These are phyloP conservation scores for Penicillium roqueforti DNA, from an alignment of 495 filamentous ascomycete genomes.

Conservation along the genomic window DNA sequence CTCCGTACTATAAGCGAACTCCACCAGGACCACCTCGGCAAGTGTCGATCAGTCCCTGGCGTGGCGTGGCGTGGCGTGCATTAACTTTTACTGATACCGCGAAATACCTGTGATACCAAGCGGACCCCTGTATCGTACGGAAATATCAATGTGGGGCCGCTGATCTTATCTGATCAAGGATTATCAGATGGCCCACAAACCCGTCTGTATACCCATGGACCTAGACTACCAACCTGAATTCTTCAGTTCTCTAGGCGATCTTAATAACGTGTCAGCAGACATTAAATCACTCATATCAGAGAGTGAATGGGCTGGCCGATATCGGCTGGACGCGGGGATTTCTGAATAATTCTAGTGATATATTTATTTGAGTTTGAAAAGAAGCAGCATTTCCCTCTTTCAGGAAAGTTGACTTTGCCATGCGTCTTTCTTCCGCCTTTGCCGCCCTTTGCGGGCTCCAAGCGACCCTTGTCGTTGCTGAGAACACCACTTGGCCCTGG, in stretches of 20 bases:
- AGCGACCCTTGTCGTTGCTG: not conserved
- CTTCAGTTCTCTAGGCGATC: not conserved
- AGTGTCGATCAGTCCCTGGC: not conserved
- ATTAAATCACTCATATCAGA: not conserved
- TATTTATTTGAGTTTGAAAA: slow-evolving; percentile 1
- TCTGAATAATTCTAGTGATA: not conserved
- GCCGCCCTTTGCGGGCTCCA: not conserved
- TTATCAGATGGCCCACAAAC: slow-evolving; percentile 1
- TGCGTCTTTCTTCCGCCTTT: not conserved
- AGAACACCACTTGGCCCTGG: not conserved
- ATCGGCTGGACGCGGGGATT: not conserved
- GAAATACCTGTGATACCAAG: not conserved
- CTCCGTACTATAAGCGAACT: too few relatives aligned
- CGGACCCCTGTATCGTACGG: not conserved
- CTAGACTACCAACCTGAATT: not conserved
- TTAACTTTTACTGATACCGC: not conserved
- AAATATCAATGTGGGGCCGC: not conserved
- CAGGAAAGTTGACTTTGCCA: not conserved
- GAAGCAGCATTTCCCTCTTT: not conserved
- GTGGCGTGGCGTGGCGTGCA: not conserved
- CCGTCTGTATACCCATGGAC: not conserved
- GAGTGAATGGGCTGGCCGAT: not conserved
- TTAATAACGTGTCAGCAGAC: not conserved
- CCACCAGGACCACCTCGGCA: not conserved
- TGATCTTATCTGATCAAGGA: slow-evolving; percentile 4